Percentiles rank a stretch among this genome's conserved stretches.
Evolutionary conservation across 140 eudicot species (phyloP).

Genomic region (Bidens hawaiensis): DNA sequence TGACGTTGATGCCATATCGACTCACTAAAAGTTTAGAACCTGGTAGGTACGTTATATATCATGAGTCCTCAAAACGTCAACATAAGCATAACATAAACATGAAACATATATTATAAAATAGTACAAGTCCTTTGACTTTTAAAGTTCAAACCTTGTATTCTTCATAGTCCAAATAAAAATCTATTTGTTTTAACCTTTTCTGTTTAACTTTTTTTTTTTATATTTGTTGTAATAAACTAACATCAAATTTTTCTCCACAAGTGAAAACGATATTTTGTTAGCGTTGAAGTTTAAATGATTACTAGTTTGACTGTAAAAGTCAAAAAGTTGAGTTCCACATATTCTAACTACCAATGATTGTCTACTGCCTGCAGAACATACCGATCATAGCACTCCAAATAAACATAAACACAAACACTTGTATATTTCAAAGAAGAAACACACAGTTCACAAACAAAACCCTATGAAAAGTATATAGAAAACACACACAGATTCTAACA

Average conservation of each 20-base stretch:
- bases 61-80: too few species aligned
- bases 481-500: not conserved
- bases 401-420: not conserved
- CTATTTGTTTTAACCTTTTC: not conserved
- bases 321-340: conserved; percentile 7
- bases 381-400: not conserved
- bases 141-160: not conserved
- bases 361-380: not conserved
- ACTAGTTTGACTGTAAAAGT: conserved; percentile 18
- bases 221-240: not conserved
- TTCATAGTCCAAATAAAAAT: not conserved
- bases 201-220: not conserved
- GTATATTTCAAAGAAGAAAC: not conserved
- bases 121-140: too few species aligned
- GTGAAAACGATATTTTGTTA: not conserved
- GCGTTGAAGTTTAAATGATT: conserved; percentile 10
- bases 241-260: not conserved
- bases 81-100: too few species aligned
- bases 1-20: conserved; percentile 48
- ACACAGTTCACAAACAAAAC: conserved; percentile 1
- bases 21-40: not conserved
- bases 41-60: not conserved
- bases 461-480: not conserved
- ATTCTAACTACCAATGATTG: conserved; percentile 18
- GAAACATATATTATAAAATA: too few species aligned